Evolutionary conservation across 73 alveolate genomes (phyloP).

Genomic region (Stentor coeruleus): DNA sequence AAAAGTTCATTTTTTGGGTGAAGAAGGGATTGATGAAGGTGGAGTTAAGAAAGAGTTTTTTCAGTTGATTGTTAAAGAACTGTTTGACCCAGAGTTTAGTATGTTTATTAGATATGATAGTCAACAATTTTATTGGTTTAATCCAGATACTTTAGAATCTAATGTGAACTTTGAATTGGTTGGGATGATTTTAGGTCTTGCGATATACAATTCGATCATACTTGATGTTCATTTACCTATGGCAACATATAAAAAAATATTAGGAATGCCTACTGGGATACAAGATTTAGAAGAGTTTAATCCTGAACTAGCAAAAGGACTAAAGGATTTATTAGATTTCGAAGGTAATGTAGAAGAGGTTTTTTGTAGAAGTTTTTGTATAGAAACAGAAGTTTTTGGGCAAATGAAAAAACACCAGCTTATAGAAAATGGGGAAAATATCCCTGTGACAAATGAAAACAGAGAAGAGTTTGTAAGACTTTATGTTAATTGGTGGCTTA

Average conservation of each 20-base stretch:
- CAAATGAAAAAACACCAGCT: conserved; percentile 61
- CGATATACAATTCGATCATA: conserved; percentile 83
- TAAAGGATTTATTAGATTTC: conserved; percentile 20
- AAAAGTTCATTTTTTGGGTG: conserved; percentile 84
- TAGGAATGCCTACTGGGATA: conserved; percentile 51
- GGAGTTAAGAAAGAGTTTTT: conserved; percentile 98
- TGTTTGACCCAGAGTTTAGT: conserved; percentile 71
- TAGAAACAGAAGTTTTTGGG: conserved; percentile 71
- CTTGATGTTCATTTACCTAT: conserved; percentile 91
- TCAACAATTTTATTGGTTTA: conserved; percentile 88
- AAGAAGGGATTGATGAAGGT: conserved; percentile 98
- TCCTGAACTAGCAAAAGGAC: conserved; percentile 43
- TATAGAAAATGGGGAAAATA: conserved; percentile 79
- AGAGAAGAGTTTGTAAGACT: conserved; percentile 86
- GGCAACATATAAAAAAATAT: conserved; percentile 82
- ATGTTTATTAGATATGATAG: conserved; percentile 71
- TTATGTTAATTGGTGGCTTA: conserved; percentile 80
- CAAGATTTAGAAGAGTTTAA: conserved; percentile 77
- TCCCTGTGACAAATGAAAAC: conserved; percentile 75
- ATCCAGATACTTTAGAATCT: conserved; percentile 83
- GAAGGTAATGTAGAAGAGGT: conserved; percentile 73
- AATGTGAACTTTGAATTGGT: conserved; percentile 84
- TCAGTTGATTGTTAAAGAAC: conserved; percentile 72
- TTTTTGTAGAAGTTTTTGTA: conserved; percentile 57
- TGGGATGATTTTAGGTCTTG: conserved; percentile 95